Evolutionary conservation across 352 stramenopile species (phyloP), one percentile per base, ranked within the genome.

Genomic region (Phytophthora lateralis): DNA sequence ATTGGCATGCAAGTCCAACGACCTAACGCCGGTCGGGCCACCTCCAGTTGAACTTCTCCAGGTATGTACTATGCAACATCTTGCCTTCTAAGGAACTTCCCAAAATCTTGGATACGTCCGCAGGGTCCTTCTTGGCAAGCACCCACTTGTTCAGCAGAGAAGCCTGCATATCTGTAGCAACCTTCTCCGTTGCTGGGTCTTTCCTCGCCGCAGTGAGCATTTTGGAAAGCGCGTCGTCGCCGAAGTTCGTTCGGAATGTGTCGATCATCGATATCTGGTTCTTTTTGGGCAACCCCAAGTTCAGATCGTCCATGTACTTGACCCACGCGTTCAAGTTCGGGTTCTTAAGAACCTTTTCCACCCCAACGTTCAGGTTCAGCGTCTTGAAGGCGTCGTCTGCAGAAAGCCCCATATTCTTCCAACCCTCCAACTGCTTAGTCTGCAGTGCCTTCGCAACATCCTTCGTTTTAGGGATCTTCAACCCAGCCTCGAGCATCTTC

Each of bases 401-500:
- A 38, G 32, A 38, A n/a, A 38, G 11, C 4, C 32, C 32, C 32
- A 38, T 38, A 17, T n/a, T 38, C 14, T 38, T 38, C 49, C 34
- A 56, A 15, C 18, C 18, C 3, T 14, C 11, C 2, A 54, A n/a
- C 4, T 42, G 46, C 30, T 54, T 17, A 7, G 3, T 30, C 18
- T 54, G 29, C 29, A 54, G 11, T 9, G 8, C 26, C 11, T 6
- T 42, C 18, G 46, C 46, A 2, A 32, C 20, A 4, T 14, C 1
- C 12, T n/a, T 24, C 32, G 47, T 44, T 7, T 30, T 29, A 0
- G 4, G 24, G 3, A 47, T 37, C 1, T 47, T 27, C 50, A 32
- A 18, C 11, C 37, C 50, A 12, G 50, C 12, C 11, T 48, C 9
- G 9, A 57, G 15, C 50, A 57, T 57, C 18, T n/a, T 32, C 7